A percentile compares a stretch with the other conserved stretches of the same genome.
Conservation (phyloP, 495 filamentous ascomycete genomes). For the Xylaria intraflava region DNA sequence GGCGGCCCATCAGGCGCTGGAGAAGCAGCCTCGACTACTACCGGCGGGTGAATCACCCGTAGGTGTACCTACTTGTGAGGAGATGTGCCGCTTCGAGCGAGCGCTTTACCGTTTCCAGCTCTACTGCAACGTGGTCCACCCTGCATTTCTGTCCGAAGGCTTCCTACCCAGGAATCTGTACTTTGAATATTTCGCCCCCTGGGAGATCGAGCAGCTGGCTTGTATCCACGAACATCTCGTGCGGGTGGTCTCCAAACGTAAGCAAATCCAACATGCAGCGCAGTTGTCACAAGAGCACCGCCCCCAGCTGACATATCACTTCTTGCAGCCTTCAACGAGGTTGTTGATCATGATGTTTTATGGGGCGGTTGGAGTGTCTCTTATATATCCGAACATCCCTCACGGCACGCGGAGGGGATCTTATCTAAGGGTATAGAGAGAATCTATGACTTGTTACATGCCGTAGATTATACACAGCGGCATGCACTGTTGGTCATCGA, state of each 20-base stretch:
- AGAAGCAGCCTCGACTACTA: not conserved
- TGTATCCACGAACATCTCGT: conserved; percentile 4
- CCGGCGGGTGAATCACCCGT: too few species aligned
- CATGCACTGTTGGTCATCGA: not conserved
- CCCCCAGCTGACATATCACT: not conserved
- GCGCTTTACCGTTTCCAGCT: conserved; percentile 26
- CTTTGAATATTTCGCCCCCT: not conserved
- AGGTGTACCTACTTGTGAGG: not conserved
- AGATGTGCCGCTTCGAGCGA: conserved; percentile 11
- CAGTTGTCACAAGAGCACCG: too few species aligned
- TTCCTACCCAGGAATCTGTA: not conserved
- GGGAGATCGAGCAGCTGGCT: conserved; percentile 1
- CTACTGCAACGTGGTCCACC: conserved; percentile 21
- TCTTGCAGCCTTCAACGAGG: not conserved
- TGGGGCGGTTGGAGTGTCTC: not conserved
- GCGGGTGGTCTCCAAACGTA: conserved; percentile 1
- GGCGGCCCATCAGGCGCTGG: not conserved
- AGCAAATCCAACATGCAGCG: not conserved
- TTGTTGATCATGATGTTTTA: not conserved
- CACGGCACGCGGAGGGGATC: not conserved
- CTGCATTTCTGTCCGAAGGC: not conserved
- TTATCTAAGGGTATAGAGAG: not conserved
- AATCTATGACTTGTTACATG: not conserved
- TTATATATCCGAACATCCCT: not conserved
- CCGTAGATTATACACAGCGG: not conserved